Conservation (phyloP, 805 yeast genomes). For the Pichia membranifaciens region DNA sequence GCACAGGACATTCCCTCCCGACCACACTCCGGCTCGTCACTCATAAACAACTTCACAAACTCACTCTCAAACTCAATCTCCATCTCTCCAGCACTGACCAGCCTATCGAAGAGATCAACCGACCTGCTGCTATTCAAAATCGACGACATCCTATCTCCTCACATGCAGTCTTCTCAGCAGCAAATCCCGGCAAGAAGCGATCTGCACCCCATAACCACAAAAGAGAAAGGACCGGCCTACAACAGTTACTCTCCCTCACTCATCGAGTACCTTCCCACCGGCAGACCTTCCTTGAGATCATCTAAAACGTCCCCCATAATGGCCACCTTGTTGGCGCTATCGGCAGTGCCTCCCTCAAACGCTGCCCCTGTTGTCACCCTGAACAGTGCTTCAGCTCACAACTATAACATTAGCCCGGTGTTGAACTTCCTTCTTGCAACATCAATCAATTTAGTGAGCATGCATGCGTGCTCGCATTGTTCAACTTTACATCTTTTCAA, state of each 20-base stretch:
- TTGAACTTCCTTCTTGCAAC: slow-evolving; percentile 1
- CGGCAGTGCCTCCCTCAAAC: slow-evolving; percentile 23
- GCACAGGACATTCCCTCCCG: no score
- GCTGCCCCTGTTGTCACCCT: slow-evolving; percentile 14
- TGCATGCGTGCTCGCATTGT: not conserved
- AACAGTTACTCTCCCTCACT: no score
- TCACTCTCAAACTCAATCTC: not conserved
- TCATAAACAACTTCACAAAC: not conserved
- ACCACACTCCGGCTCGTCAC: not conserved
- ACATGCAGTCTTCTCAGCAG: not conserved
- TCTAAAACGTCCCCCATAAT: slow-evolving; percentile 25
- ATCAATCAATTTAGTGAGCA: not conserved
- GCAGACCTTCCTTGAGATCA: not conserved
- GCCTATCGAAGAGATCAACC: slow-evolving; percentile 1
- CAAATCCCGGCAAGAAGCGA: not conserved
- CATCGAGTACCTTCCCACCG: no score
- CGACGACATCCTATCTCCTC: slow-evolving; percentile 7
- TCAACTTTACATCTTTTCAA: not conserved
- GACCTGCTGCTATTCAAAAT: slow-evolving; percentile 3
- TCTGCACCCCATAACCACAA: no score
- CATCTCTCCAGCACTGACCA: not conserved
- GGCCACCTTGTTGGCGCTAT: slow-evolving; percentile 27
- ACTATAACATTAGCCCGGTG: not conserved
- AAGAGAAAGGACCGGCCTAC: no score
- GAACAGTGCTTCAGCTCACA: not conserved